phyloP scores from a whole-genome alignment of 2,329 filamentous ascomycete genomes.

The Pseudonectria foliicola region DNA sequence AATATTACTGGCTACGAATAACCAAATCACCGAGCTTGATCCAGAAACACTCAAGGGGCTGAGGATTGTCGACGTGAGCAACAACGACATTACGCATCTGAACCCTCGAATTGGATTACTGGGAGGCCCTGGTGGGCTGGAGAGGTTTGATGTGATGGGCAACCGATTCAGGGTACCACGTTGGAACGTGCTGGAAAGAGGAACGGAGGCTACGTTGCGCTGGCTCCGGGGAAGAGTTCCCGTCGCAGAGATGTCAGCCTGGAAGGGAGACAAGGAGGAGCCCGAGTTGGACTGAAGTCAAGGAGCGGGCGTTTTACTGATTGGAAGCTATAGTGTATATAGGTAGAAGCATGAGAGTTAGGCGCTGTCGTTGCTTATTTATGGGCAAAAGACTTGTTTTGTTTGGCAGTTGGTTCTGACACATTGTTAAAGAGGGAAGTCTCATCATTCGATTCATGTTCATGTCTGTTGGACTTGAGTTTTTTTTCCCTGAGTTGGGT shows the following conservation, averaged over 20 bases:
- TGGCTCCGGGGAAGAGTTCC: slow-evolving; percentile 77
- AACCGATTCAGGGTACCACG: slow-evolving; percentile 85
- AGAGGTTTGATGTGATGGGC: slow-evolving; percentile 69
- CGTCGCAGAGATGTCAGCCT: slow-evolving; percentile 49
- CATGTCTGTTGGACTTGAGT: too few relatives aligned
- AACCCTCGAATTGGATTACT: slow-evolving; percentile 76
- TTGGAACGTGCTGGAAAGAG: slow-evolving; percentile 76
- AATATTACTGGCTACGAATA: slow-evolving; percentile 69
- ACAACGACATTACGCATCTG: slow-evolving; percentile 78
- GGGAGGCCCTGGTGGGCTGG: slow-evolving; percentile 51
- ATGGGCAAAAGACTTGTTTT: too few relatives aligned
- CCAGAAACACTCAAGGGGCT: slow-evolving; percentile 69
- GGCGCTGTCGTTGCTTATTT: not conserved
- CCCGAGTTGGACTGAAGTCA: slow-evolving; percentile 17
- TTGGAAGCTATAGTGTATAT: too few relatives aligned
- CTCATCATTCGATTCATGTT: too few relatives aligned
- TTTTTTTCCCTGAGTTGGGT: too few relatives aligned
- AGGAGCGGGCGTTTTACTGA: slow-evolving; percentile 1
- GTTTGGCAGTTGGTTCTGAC: too few relatives aligned
- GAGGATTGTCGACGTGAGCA: slow-evolving; percentile 56
- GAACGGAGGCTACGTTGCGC: slow-evolving; percentile 74
- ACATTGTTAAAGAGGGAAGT: too few relatives aligned
- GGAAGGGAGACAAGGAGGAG: slow-evolving; percentile 41
- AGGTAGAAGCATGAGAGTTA: not conserved
- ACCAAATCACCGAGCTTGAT: slow-evolving; percentile 66